phyloP scores from a whole-genome alignment of 2,329 filamentous ascomycete genomes.

The Myriosclerotinia curreyana region DNA sequence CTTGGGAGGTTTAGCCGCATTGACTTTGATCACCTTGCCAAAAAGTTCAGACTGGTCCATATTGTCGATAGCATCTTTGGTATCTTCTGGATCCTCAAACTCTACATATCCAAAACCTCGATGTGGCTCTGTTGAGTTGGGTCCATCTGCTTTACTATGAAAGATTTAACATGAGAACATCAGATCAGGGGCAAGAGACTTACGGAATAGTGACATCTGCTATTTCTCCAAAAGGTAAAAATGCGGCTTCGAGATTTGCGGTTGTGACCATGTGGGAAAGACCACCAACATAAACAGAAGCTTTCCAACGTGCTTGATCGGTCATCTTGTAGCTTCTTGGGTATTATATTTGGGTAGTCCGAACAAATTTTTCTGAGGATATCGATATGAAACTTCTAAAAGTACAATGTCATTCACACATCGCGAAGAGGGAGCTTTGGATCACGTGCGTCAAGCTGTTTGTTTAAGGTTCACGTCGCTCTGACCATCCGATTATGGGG shows the following conservation, averaged over 20 bases:
- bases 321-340: conserved; percentile 57
- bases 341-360: neutral
- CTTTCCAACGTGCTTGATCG: conserved; percentile 78
- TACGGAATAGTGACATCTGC: conserved; percentile 79
- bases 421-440: conserved; percentile 1
- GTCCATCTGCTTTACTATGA: conserved; percentile 69
- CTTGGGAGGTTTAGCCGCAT: conserved; percentile 87
- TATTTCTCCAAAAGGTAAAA: conserved; percentile 95
- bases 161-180: conserved; percentile 23
- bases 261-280: conserved; percentile 75
- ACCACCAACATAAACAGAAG: conserved; percentile 89
- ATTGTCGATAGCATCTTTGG: conserved; percentile 94
- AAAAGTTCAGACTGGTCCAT: conserved; percentile 98
- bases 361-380: neutral
- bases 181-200: conserved; percentile 21
- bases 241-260: conserved; percentile 79
- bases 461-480: conserved; percentile 21
- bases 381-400: conserved; percentile 7
- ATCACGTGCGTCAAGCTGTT: conserved; percentile 13
- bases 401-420: neutral
- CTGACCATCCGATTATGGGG: conserved; percentile 23
- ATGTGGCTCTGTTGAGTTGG: conserved; percentile 75
- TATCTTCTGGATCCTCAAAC: conserved; percentile 81
- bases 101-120: conserved; percentile 96
- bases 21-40: conserved; percentile 87